A percentile compares a stretch with the other conserved stretches of the same genome.
phyloP scores from a whole-genome alignment of 495 filamentous ascomycete species.

The Talaromyces proteolyticus region DNA sequence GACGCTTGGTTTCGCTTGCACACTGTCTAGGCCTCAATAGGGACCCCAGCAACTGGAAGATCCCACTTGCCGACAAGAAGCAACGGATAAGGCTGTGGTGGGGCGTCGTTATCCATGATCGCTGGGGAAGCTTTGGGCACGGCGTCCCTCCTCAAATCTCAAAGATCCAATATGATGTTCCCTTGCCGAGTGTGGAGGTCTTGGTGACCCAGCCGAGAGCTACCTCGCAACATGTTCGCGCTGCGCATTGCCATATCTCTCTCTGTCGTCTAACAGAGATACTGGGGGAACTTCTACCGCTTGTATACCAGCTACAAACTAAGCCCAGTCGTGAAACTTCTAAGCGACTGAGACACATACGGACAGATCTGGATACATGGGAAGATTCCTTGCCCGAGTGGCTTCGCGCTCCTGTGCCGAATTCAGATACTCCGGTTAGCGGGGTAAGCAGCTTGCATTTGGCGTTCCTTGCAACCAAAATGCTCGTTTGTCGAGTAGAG shows the following conservation, averaged over 20 bases:
- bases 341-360: conserved; percentile 34
- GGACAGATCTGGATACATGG: conserved; percentile 41
- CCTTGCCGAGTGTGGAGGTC: conserved; percentile 38
- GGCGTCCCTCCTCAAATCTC: conserved; percentile 45
- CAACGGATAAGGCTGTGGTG: conserved; percentile 46
- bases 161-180: conserved; percentile 49
- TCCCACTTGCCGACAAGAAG: conserved; percentile 40
- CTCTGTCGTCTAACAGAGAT: conserved; percentile 48
- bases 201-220: conserved; percentile 26
- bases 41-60: conserved; percentile 42
- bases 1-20: conserved; percentile 42
- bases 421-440: conserved; percentile 25
- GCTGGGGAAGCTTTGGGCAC: conserved; percentile 48
- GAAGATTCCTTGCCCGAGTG: conserved; percentile 41
- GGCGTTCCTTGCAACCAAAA: conserved; percentile 43
- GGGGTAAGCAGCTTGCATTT: conserved; percentile 46
- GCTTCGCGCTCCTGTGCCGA: conserved; percentile 23
- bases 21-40: conserved; percentile 48
- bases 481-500: conserved; percentile 46
- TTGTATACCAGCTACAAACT: conserved; percentile 42
- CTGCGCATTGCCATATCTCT: conserved; percentile 44
- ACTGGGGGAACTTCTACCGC: conserved; percentile 42
- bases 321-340: conserved; percentile 35
- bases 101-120: conserved; percentile 49
- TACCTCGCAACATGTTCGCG: conserved; percentile 34